Evolutionary conservation across 2,329 filamentous ascomycete genomes (phyloP).

Genomic region (Alternaria sp.): DNA sequence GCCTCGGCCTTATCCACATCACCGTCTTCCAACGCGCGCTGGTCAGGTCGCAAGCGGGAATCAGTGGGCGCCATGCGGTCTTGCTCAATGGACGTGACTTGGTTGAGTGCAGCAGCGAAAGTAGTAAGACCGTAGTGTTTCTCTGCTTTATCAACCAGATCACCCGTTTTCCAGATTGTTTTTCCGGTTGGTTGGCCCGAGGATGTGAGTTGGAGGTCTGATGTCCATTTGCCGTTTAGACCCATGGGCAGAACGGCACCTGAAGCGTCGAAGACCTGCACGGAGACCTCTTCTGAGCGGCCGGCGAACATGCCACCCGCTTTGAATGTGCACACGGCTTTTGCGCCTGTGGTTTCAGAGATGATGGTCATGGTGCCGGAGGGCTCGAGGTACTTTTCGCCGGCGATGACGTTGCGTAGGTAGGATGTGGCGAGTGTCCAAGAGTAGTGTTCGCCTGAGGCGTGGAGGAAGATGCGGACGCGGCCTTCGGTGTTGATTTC

Average conservation of each 20-base stretch:
- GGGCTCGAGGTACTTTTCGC: constrained; percentile 97
- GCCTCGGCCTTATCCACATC: constrained; percentile 83
- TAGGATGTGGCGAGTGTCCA: constrained; percentile 91
- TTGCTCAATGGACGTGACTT: constrained; percentile 81
- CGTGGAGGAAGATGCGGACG: constrained; percentile 77
- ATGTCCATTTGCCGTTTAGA: constrained; percentile 85
- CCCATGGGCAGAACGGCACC: constrained; percentile 71
- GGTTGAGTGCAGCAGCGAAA: constrained; percentile 86
- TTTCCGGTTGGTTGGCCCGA: constrained; percentile 65
- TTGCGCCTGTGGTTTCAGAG: constrained; percentile 83
- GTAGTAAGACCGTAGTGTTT: constrained; percentile 86
- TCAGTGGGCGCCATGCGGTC: constrained; percentile 80
- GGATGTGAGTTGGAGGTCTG: constrained; percentile 69
- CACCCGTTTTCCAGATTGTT: constrained; percentile 79
- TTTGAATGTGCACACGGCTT: constrained; percentile 88
- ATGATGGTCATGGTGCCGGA: constrained; percentile 86
- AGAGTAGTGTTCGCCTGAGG: constrained; percentile 80
- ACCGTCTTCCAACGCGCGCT: constrained; percentile 81
- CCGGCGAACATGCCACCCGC: constrained; percentile 97
- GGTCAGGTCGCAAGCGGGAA: constrained; percentile 82
- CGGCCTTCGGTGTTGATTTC: constrained; percentile 94
- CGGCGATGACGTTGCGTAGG: constrained; percentile 93
- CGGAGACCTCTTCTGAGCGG: constrained; percentile 84
- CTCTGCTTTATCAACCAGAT: constrained; percentile 77
- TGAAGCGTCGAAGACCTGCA: constrained; percentile 72